phyloP scores from a whole-genome alignment of 2,329 filamentous ascomycete species.

The Cadophora luteo-olivacea region DNA sequence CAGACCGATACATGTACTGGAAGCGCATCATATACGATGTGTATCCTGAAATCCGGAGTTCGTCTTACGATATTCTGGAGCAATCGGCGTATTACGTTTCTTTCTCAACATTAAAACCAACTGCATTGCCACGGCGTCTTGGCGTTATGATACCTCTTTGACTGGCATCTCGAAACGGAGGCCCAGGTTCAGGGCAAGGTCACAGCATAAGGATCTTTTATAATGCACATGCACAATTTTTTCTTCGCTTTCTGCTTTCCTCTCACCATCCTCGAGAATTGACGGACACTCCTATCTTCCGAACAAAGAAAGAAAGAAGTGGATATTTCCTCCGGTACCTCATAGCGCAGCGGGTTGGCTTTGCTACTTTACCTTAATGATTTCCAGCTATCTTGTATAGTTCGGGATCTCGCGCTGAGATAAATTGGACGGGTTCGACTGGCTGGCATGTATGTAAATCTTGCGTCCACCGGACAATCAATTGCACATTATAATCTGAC shows the following conservation, averaged over 20 bases:
- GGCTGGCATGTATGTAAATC: neutral
- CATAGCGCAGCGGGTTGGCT: constrained; percentile 4
- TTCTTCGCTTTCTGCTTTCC: neutral
- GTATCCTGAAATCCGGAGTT: neutral
- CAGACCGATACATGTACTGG: too few species aligned
- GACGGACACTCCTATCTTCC: neutral
- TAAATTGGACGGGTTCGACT: neutral
- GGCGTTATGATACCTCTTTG: constrained; percentile 13
- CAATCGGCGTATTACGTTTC: neutral
- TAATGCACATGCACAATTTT: neutral
- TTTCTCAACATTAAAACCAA: neutral
- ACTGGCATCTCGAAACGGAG: neutral
- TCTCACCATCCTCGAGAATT: neutral
- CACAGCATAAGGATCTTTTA: neutral
- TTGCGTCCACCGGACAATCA: neutral
- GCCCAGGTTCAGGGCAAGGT: neutral
- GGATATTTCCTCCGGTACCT: neutral
- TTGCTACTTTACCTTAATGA: neutral
- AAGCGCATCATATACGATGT: too few species aligned
- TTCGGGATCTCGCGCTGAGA: constrained; percentile 2
- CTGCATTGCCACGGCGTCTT: constrained; percentile 25
- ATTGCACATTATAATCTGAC: constrained; percentile 6
- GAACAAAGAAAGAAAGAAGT: neutral
- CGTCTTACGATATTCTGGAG: neutral
- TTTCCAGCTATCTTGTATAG: constrained; percentile 6